Conservation (phyloP, 352 stramenopile genomes). For the Lagenidium giganteum region DNA sequence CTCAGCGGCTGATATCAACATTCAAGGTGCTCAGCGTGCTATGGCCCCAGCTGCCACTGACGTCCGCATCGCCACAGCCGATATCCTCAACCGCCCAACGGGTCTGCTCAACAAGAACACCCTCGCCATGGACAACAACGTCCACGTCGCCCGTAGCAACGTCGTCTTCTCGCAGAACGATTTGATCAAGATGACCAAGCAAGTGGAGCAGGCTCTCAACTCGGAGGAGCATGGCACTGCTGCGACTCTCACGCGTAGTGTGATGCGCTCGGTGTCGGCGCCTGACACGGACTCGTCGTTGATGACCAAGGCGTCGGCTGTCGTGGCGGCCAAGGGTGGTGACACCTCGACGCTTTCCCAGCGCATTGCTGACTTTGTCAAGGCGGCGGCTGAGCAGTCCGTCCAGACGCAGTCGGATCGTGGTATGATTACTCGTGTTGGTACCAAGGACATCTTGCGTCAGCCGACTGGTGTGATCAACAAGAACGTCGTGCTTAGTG, state of each 20-base stretch:
- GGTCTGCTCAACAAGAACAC: slow-evolving; percentile 37
- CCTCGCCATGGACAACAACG: slow-evolving; percentile 29
- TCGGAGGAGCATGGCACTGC: not conserved
- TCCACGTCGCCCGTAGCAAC: slow-evolving; percentile 27
- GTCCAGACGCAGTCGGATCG: slow-evolving; percentile 3
- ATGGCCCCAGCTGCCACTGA: too few species aligned
- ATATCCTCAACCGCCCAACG: slow-evolving; percentile 21
- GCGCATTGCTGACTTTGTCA: slow-evolving; percentile 19
- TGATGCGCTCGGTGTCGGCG: slow-evolving; percentile 17
- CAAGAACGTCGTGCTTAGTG: slow-evolving; percentile 21
- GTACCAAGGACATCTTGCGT: slow-evolving; percentile 21
- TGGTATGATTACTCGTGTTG: slow-evolving; percentile 8
- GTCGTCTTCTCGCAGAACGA: slow-evolving; percentile 29
- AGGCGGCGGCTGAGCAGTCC: slow-evolving; percentile 11
- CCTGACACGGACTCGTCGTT: slow-evolving; percentile 14
- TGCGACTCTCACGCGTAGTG: slow-evolving; percentile 8
- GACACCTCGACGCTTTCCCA: slow-evolving; percentile 6
- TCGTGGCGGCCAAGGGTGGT: slow-evolving; percentile 22
- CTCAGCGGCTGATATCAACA: too few species aligned
- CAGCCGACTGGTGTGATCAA: slow-evolving; percentile 18
- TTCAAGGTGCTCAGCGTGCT: too few species aligned
- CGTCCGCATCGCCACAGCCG: slow-evolving; percentile 11
- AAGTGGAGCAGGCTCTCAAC: slow-evolving; percentile 10
- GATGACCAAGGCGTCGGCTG: slow-evolving; percentile 30
- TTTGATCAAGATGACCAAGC: slow-evolving; percentile 14